Conservation (phyloP, 768 basidiomycete genomes). For the Lentinula aciculospora region DNA sequence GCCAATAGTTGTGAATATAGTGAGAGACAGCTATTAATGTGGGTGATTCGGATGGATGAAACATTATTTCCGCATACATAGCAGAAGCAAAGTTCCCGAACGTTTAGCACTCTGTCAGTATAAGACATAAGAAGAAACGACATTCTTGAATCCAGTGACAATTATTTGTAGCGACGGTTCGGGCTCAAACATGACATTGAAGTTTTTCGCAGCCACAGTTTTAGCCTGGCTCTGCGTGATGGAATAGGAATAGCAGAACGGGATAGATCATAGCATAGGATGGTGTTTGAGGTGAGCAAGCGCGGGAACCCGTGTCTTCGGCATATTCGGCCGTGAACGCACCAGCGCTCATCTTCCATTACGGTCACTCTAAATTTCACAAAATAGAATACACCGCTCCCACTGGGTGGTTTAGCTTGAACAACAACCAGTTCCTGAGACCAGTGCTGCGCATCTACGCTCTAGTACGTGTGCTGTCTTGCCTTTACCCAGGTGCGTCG, state of each 20-base stretch:
- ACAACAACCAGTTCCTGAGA: background rate
- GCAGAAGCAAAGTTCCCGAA: background rate
- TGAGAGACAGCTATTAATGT: background rate
- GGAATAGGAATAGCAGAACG: too few relatives aligned
- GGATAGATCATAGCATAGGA: too few relatives aligned
- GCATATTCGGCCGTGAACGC: background rate
- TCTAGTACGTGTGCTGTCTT: background rate
- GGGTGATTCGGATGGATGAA: background rate
- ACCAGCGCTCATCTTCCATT: background rate
- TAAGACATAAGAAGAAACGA: background rate
- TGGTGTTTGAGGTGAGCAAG: background rate
- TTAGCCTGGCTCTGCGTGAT: too few relatives aligned
- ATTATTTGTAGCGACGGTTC: background rate
- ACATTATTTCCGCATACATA: background rate
- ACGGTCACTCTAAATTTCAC: background rate
- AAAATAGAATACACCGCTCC: background rate
- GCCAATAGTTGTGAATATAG: background rate
- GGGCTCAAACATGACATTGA: background rate
- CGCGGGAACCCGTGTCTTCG: background rate
- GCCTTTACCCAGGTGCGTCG: background rate
- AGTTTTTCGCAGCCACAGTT: background rate
- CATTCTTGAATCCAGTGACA: background rate
- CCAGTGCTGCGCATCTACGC: background rate
- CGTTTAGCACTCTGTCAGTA: background rate
- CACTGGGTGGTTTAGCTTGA: background rate